These are phyloP conservation scores for Entamoeba invadens DNA, from an alignment of 208 protist species.

Conservation along the genomic window DNA sequence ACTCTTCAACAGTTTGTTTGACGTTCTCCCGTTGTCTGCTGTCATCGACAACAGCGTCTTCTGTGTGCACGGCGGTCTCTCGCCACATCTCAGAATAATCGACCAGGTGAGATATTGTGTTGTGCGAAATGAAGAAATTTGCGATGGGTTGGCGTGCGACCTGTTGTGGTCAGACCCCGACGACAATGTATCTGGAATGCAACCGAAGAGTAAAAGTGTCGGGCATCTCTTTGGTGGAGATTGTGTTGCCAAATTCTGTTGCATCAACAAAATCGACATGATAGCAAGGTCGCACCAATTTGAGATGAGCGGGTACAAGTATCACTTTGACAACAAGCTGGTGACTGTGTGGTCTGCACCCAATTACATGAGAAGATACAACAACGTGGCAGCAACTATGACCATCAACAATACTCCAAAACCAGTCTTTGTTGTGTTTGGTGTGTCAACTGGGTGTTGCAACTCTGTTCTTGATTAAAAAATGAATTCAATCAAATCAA, in stretches of 20 bases:
- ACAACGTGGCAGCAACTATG: background rate
- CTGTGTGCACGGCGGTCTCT: slow-evolving; percentile 75
- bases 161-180: slow-evolving; percentile 95
- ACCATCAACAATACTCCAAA: background rate
- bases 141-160: slow-evolving; percentile 93
- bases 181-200: slow-evolving; percentile 74
- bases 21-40: slow-evolving; percentile 81
- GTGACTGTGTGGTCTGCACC: slow-evolving; percentile 56
- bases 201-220: slow-evolving; percentile 79
- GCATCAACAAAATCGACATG: slow-evolving; percentile 14
- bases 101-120: slow-evolving; percentile 59
- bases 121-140: slow-evolving; percentile 57
- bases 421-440: background rate
- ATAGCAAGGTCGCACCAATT: slow-evolving; percentile 65
- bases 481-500: background rate
- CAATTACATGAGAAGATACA: slow-evolving; percentile 42
- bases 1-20: slow-evolving; percentile 81
- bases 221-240: slow-evolving; percentile 95
- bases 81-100: slow-evolving; percentile 67
- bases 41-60: slow-evolving; percentile 84
- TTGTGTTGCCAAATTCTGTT: slow-evolving; percentile 53
- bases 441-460: background rate
- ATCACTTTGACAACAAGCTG: slow-evolving; percentile 63
- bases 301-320: slow-evolving; percentile 79
- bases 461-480: background rate